Base-by-base conservation (phyloP, 2,329 filamentous ascomycete genomes). In the Calonectria montana region DNA sequence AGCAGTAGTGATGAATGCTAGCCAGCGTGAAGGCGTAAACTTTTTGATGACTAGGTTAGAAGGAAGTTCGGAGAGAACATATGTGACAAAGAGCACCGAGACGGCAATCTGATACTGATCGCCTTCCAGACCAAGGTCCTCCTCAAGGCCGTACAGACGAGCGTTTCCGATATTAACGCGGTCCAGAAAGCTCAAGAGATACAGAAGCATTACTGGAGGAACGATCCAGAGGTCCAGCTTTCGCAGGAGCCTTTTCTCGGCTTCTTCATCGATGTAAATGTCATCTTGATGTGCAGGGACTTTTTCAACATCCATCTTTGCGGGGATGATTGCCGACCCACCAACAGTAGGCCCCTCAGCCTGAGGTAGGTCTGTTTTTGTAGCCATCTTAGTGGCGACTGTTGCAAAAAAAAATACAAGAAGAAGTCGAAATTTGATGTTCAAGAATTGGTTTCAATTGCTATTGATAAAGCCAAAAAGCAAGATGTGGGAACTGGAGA, bases 151-250 rank as follows among this genome's bases (percentile, higher is more conserved):
- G 75, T 92, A 93, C 2, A 93, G 84, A 4, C 88, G 85, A 12
- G 91, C 91, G 82, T 93, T 93, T 57, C 91, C 91, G 2, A 82
- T 81, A 48, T 82, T 82, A 43, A 81, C 80, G 9, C 80, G 80
- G 65, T 79, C 77, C 21, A 79, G 67, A 50, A 79, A 79, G 43
- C 72, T 75, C 45, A 81, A 64, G 2, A 93, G 84, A 74, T 93
- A 93, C 7, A 93, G 84, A 3, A 93, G 74, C 5, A 90, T 84
- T 1, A 92, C 90, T 0, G 90, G 91, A 0, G 91, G 91, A 1
- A 93, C 84, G 70, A 92, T 88, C 77, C 86, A 89, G 4, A 90
- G 76, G 75, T 93, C 91, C 21, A 93, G 90, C 78, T 93, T 93
- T 71, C 82, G 81, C 3, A 90, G 83, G 15, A 93, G 85, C 25